Base-by-base conservation (phyloP, 805 yeast species). In the Barnettozyma botsteinii region DNA sequence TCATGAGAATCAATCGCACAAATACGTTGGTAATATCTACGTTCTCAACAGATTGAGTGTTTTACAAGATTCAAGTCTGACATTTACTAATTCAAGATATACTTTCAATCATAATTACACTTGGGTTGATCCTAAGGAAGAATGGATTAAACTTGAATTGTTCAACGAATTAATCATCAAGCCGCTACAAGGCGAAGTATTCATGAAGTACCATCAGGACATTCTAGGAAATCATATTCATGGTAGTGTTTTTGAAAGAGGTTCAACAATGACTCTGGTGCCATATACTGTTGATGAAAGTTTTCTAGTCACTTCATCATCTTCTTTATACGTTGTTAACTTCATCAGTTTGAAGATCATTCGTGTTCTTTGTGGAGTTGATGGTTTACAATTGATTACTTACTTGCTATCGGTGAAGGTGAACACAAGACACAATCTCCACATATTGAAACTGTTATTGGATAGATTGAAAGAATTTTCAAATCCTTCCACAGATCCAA, bases 11-110 rank as follows among this genome's bases (percentile, higher is more conserved):
- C 55, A 49, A 25, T 26, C 47, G 5, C 52, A 49, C 29, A 55
- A 50, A 31, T 55, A 53, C 25, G 57, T 55, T 15, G 59, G 58
- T 4, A 55, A 53, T 21, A 36, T 53, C 17, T 48, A 52, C 24
- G 45, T 51, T 8, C 21, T 53, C 3, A 50, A 42, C 28, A 37
- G 45, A 6, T 51, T 53, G 39, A 42, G 33, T 7, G 45, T 52
- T 0, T 33, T 48, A 24, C 47, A 45, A 5, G 56, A 52, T 20
- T 46, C 51, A 15, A 46, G 52, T 38, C 28, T 53, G 30, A 42
- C 43, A 9, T 53, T 46, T 38, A 38, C 47, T 13, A 48, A 42
- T 27, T 31, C 45, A 11, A 49, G 56, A 37, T 49, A 48, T 33
- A 35, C 46, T 6, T 53, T 46, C 36, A 52, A 53, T 39, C 54